Conservation (phyloP, 306 rosid species). For the Acacia confusa region DNA sequence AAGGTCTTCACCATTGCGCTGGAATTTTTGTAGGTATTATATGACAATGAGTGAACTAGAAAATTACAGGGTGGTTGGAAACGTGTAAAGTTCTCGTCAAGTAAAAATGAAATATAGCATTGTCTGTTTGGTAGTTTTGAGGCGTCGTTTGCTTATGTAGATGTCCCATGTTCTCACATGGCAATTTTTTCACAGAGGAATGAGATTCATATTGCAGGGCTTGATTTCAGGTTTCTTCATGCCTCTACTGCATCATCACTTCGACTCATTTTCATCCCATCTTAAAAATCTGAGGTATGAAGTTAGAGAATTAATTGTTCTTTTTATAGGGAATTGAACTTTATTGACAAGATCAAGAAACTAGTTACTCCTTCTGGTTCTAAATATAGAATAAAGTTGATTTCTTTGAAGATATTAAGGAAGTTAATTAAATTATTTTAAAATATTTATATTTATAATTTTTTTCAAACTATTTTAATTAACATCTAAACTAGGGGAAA, state of each 20-base stretch:
- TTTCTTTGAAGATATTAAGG: too few species aligned
- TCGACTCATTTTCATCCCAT: neutral
- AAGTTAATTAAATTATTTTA: too few species aligned
- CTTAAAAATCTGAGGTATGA: neutral
- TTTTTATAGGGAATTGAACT: neutral
- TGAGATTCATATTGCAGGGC: neutral
- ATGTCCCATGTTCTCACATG: slow-evolving; percentile 18
- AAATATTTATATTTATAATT: too few species aligned
- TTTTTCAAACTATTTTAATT: too few species aligned
- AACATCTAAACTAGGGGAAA: too few species aligned
- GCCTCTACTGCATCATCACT: neutral
- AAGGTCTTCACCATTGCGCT: slow-evolving; percentile 64
- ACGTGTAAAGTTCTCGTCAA: slow-evolving; percentile 70
- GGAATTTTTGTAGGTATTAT: slow-evolving; percentile 83
- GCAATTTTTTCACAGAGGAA: slow-evolving; percentile 8
- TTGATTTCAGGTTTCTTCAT: neutral
- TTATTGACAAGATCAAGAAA: neutral
- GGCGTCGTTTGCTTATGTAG: slow-evolving; percentile 40
- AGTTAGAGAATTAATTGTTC: neutral
- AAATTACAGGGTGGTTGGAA: slow-evolving; percentile 56
- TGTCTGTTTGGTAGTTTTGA: slow-evolving; percentile 40
- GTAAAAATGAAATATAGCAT: slow-evolving; percentile 85
- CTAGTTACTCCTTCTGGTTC: neutral
- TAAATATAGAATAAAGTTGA: too few species aligned
- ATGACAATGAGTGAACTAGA: slow-evolving; percentile 57